These are phyloP conservation scores for Cardamine occulta DNA, from an alignment of 345 rosid species.

Conservation along the genomic window DNA sequence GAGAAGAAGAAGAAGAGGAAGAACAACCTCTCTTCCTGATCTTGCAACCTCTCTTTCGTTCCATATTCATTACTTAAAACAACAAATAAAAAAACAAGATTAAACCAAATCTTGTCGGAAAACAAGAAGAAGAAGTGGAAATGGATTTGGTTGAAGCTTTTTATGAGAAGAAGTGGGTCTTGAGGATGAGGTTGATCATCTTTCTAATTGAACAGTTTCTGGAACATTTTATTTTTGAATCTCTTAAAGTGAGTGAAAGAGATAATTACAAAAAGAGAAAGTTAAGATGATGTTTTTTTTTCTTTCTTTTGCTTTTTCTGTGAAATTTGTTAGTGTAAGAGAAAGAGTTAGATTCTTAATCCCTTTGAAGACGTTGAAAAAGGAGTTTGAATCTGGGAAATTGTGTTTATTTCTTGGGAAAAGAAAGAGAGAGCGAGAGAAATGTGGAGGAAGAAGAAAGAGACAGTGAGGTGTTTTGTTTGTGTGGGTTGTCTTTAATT, in stretches of 20 bases:
- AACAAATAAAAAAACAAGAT: constrained; percentile 1
- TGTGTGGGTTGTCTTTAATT: constrained; percentile 31
- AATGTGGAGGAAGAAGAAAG: constrained; percentile 21
- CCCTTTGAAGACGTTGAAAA: constrained; percentile 35
- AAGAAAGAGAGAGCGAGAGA: constrained; percentile 21
- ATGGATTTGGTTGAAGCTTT: not conserved
- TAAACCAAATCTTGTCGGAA: not conserved
- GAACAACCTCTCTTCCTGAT: constrained; percentile 90
- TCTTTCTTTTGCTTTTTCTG: constrained; percentile 33
- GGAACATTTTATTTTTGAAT: constrained; percentile 36
- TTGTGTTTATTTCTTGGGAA: constrained; percentile 41
- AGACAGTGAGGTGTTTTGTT: constrained; percentile 30
- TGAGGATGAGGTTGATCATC: constrained; percentile 33
- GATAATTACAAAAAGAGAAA: constrained; percentile 38
- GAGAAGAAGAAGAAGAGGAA: constrained; percentile 82
- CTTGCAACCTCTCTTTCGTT: constrained; percentile 57
- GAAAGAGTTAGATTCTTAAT: constrained; percentile 21
- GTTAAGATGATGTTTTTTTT: constrained; percentile 20
- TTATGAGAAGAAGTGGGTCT: constrained; percentile 28
- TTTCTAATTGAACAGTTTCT: constrained; percentile 15
- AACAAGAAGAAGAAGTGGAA: constrained; percentile 3
- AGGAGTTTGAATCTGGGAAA: constrained; percentile 42
- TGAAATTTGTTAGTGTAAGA: constrained; percentile 16
- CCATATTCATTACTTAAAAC: constrained; percentile 35
- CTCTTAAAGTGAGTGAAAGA: constrained; percentile 37